phyloP scores from a whole-genome alignment of 2,329 filamentous ascomycete genomes.

The Fusarium euwallaceae region DNA sequence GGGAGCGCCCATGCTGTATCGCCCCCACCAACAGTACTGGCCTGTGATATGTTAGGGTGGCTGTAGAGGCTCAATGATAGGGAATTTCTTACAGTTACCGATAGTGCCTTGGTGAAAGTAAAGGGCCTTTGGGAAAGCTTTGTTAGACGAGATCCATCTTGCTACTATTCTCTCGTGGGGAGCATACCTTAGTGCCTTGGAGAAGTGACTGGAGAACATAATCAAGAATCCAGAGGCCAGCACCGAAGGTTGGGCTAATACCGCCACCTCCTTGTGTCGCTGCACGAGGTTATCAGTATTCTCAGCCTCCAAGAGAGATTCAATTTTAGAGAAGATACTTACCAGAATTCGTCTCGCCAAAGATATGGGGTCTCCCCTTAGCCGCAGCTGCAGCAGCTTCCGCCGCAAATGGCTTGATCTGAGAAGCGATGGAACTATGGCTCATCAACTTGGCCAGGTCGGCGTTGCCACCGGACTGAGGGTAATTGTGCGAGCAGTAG shows the following conservation, averaged over 20 bases:
- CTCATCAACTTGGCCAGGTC: conserved; percentile 57
- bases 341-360: conserved; percentile 61
- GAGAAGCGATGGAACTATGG: conserved; percentile 54
- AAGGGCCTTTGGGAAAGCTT: conserved; percentile 13
- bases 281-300: conserved; percentile 14
- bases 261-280: conserved; percentile 55
- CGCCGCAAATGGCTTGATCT: conserved; percentile 53
- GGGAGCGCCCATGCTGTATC: conserved; percentile 63
- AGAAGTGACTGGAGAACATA: conserved; percentile 52
- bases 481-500: conserved; percentile 63
- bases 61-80: accelerated
- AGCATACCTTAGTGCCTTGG: conserved; percentile 42
- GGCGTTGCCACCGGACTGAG: conserved; percentile 52
- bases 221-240: conserved; percentile 58
- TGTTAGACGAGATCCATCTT: neutral
- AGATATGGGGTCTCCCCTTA: conserved; percentile 55
- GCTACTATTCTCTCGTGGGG: neutral
- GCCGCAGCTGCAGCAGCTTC: conserved; percentile 54
- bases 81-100: conserved; percentile 58
- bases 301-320: neutral
- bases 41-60: conserved; percentile 31
- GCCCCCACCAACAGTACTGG: conserved; percentile 63
- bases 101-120: conserved; percentile 68
- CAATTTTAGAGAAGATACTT: neutral
- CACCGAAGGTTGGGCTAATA: conserved; percentile 57